Evolutionary conservation across 805 yeast species (phyloP), one percentile per base, ranked within the genome.

Genomic region (Jamesozyma spencerorum): DNA sequence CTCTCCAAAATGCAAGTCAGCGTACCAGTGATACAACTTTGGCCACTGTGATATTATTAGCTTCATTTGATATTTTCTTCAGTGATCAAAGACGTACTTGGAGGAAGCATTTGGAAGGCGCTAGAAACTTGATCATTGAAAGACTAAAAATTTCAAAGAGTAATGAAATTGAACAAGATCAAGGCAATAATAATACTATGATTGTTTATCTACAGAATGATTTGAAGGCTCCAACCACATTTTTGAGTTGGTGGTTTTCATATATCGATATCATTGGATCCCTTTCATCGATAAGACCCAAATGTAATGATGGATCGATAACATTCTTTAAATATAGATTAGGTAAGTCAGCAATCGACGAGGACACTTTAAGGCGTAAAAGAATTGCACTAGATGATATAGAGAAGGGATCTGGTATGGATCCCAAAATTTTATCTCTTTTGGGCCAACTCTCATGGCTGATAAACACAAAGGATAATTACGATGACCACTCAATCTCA

Each of bases 391-490:
- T 58, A 29, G 58, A 59, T 24, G 76, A 74, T 47, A 74, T 81
- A 38, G 86, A 81, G 53, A 73, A 71, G 42, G 63, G 79, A 37
- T 62, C 72, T 39, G 94, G 92, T 1, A 75, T 84, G 54, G 87
- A 83, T 47, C 65, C 78, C 11, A 68, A 67, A 44, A 68, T 81
- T 42, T 62, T 83, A 17, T 80, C 83, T 0, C 66, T 71, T 26
- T 74, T 75, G 45, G 69, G 80, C 17, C 70, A 74, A 33, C 68
- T 79, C 8, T 58, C 69, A 13, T 49, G 55, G 32, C 46, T 75
- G 33, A 65, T 72, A 18, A 60, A 68, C 36, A 48, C 57, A 36
- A 43, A 55, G 15, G 46, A 57, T 46, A 15, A 20, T 28, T 12
- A 7, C n/a, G 12, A 28, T 13, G 31, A 11, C 6, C 15, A 18